These are phyloP conservation scores for Neohortaea acidophila DNA, from an alignment of 495 filamentous ascomycete species.

Conservation along the genomic window DNA sequence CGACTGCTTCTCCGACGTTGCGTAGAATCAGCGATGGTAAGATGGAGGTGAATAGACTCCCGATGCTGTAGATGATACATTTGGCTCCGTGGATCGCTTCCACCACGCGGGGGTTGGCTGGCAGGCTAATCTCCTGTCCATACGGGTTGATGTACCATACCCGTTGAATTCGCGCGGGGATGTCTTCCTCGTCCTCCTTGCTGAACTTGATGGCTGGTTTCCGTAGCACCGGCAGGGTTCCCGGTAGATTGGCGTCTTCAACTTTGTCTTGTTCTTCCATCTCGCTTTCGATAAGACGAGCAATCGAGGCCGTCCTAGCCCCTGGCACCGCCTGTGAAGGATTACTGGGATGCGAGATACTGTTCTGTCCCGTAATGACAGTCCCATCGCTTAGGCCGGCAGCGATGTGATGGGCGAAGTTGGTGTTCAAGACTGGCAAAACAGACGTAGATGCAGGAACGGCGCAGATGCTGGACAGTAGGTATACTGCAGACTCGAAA, in stretches of 20 bases:
- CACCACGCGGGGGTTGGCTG: conserved; percentile 65
- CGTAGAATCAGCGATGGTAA: conserved; percentile 58
- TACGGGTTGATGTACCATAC: conserved; percentile 98
- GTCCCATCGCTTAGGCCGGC: conserved; percentile 63
- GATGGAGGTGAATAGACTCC: conserved; percentile 60
- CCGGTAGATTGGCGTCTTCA: conserved; percentile 82
- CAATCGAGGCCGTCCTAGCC: conserved; percentile 29
- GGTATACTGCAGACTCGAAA: conserved; percentile 29
- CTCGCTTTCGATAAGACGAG: conserved; percentile 18
- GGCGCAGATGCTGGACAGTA: conserved; percentile 52
- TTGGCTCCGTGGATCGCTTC: conserved; percentile 44
- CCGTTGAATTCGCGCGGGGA: conserved; percentile 60
- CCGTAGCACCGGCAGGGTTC: conserved; percentile 62
- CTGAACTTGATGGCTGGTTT: conserved; percentile 64
- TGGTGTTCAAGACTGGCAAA: conserved; percentile 81
- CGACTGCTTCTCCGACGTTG: conserved; percentile 41
- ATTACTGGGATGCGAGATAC: conserved; percentile 70
- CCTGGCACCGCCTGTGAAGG: conserved; percentile 32
- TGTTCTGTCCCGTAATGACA: conserved; percentile 80
- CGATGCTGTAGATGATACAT: conserved; percentile 77
- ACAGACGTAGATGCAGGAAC: conserved; percentile 62
- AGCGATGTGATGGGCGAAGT: conserved; percentile 86
- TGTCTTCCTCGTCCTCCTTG: conserved; percentile 55
- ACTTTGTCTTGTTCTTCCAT: conserved; percentile 30
- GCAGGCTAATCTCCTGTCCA: conserved; percentile 71